Evolutionary conservation across 2,329 filamentous ascomycete species (phyloP).

Genomic region (Colletotrichum filicis): DNA sequence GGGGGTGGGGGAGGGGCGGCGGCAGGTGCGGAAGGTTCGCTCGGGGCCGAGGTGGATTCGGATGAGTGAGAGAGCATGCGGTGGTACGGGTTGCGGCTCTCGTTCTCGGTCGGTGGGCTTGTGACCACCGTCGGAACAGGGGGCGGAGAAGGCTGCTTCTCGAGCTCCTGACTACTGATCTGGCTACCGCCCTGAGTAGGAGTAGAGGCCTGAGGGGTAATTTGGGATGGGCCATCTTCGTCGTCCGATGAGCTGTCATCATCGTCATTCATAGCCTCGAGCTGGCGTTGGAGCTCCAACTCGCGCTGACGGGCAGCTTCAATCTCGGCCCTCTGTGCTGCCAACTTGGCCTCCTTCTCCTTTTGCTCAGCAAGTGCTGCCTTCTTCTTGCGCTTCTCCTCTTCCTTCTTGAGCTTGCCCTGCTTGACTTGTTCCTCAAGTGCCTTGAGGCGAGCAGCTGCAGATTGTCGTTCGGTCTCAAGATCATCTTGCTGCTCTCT

Average conservation of each 20-base stretch:
- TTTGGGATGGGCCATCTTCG: constrained; percentile 80
- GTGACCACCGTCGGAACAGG: constrained; percentile 60
- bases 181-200: constrained; percentile 65
- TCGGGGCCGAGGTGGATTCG: constrained; percentile 60
- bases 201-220: constrained; percentile 71
- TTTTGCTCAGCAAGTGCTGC: constrained; percentile 87
- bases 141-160: constrained; percentile 62
- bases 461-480: constrained; percentile 80
- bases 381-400: constrained; percentile 93
- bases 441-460: constrained; percentile 84
- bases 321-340: constrained; percentile 88
- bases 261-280: constrained; percentile 78
- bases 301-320: constrained; percentile 92
- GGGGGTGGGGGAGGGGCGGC: constrained; percentile 52
- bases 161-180: constrained; percentile 64
- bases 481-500: constrained; percentile 83
- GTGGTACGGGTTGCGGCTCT: constrained; percentile 96
- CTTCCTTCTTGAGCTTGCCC: constrained; percentile 94
- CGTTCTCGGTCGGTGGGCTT: constrained; percentile 70
- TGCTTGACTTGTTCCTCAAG: constrained; percentile 94
- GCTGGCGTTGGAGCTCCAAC: constrained; percentile 86
- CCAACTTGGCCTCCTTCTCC: constrained; percentile 87
- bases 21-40: constrained; percentile 55
- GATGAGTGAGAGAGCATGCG: constrained; percentile 82
- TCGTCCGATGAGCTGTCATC: constrained; percentile 82